Conservation (phyloP, 257 asterid species). For the Paraleonurus japonicus region DNA sequence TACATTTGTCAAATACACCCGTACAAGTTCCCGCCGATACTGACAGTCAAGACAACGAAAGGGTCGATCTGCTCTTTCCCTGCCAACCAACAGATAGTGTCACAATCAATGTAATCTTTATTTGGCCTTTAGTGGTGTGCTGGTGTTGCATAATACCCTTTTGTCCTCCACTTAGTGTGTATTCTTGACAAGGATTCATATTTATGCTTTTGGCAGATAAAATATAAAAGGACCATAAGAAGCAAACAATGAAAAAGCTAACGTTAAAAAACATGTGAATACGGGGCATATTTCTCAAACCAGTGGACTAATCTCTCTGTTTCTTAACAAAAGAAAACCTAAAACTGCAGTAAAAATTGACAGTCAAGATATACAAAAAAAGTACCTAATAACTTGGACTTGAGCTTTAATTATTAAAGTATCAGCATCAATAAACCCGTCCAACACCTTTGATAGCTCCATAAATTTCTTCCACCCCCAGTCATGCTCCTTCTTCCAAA, state of each 20-base stretch:
- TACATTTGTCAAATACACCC: conserved; percentile 88
- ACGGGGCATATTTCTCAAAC: not conserved
- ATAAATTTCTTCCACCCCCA: conserved; percentile 99
- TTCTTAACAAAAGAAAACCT: not conserved
- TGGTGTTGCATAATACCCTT: not conserved
- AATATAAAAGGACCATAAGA: not conserved
- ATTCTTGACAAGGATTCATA: not conserved
- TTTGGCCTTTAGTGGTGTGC: not conserved
- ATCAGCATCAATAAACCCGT: conserved; percentile 87
- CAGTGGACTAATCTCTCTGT: not conserved
- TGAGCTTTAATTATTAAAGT: conserved; percentile 87
- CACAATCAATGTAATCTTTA: not conserved
- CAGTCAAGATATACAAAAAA: not conserved
- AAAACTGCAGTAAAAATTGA: not conserved
- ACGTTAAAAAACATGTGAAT: not conserved
- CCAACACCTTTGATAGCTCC: conserved; percentile 87
- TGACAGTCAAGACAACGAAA: conserved; percentile 89
- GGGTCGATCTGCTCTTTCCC: conserved; percentile 92
- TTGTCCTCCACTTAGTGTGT: not conserved
- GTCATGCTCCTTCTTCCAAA: conserved; percentile 96
- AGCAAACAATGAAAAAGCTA: not conserved
- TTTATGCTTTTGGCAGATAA: not conserved
- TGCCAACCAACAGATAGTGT: conserved; percentile 31
- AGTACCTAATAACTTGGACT: conserved; percentile 92
- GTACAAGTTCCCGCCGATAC: conserved; percentile 90